Conservation (phyloP, 1,284 basidiomycete species). For the Lentinula novae-zelandiae region DNA sequence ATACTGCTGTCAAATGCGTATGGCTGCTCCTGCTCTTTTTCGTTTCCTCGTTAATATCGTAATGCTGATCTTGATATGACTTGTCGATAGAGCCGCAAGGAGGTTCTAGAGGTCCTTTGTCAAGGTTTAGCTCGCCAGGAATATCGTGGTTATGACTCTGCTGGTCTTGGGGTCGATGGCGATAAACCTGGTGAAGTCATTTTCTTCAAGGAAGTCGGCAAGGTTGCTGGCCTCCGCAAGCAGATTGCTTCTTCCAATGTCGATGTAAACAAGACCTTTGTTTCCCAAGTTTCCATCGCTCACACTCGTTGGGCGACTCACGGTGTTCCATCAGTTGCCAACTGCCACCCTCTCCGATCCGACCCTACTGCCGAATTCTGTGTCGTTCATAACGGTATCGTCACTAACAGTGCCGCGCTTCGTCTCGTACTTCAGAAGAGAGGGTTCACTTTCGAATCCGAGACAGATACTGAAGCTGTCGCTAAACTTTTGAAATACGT, state of each 20-base stretch:
- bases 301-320: constrained; percentile 99
- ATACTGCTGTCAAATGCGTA: neutral
- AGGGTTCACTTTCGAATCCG: constrained; percentile 92
- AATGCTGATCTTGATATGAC: constrained; percentile 6
- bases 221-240: constrained; percentile 93
- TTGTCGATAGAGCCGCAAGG: constrained; percentile 76
- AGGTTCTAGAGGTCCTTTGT: constrained; percentile 89
- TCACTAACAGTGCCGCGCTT: constrained; percentile 92
- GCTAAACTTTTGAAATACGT: constrained; percentile 97
- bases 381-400: constrained; percentile 98
- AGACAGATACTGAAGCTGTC: constrained; percentile 98
- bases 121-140: constrained; percentile 94
- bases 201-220: constrained; percentile 99
- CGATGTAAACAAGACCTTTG: constrained; percentile 80
- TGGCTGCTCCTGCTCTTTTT: neutral
- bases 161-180: constrained; percentile 93
- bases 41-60: neutral
- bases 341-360: constrained; percentile 96
- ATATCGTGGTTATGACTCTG: constrained; percentile 98
- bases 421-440: constrained; percentile 93
- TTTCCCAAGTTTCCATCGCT: constrained; percentile 94
- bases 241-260: constrained; percentile 78
- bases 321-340: constrained; percentile 82
- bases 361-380: constrained; percentile 85
- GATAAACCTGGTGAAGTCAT: constrained; percentile 78